Evolutionary conservation across 768 basidiomycete genomes (phyloP).

Genomic region (Boletus subparvulus): DNA sequence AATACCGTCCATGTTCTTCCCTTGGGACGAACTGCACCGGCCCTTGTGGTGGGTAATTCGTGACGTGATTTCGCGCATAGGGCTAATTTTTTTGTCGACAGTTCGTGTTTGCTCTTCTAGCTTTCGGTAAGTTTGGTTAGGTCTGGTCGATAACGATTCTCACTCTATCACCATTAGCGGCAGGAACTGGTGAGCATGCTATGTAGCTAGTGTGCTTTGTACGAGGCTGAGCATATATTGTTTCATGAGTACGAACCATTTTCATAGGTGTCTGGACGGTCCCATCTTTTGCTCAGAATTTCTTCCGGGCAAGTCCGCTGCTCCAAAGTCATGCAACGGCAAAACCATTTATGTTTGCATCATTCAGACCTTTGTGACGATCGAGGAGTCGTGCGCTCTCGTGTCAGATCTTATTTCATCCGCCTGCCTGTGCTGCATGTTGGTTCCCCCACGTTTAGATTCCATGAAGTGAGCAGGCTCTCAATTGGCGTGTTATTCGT

Average conservation of each 20-base stretch:
- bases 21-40: slow-evolving; percentile 9
- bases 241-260: slow-evolving; percentile 11
- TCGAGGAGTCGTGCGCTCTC: slow-evolving; percentile 17
- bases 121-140: slow-evolving; percentile 8
- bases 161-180: neutral
- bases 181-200: slow-evolving; percentile 5
- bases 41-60: slow-evolving; percentile 10
- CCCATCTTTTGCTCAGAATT: neutral
- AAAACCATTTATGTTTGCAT: neutral
- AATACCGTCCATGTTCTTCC: neutral
- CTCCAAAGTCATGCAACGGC: neutral
- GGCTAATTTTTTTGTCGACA: neutral
- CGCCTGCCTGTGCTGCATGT: slow-evolving; percentile 12
- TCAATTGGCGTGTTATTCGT: neutral
- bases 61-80: neutral
- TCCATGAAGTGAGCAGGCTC: slow-evolving; percentile 4
- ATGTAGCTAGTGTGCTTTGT: neutral
- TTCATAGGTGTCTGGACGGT: slow-evolving; percentile 9
- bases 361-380: slow-evolving; percentile 4
- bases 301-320: slow-evolving; percentile 9
- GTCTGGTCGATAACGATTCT: neutral
- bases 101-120: slow-evolving; percentile 8
- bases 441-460: slow-evolving; percentile 6
- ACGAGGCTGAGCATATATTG: neutral
- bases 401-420: slow-evolving; percentile 16